phyloP scores from a whole-genome alignment of 2,329 filamentous ascomycete genomes.

The Pseudogymnoascus sp. region DNA sequence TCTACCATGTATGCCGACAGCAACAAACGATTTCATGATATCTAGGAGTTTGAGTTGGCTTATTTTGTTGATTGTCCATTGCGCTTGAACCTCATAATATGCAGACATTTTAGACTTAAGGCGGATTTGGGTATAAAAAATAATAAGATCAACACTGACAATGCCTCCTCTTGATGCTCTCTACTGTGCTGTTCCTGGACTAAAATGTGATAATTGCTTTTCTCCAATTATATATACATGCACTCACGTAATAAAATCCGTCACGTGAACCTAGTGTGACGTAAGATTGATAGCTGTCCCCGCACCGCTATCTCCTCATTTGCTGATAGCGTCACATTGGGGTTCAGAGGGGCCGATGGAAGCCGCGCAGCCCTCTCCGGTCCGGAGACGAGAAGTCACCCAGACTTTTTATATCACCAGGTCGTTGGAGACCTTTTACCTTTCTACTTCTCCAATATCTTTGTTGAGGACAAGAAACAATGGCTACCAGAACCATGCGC shows the following conservation, averaged over 20 bases:
- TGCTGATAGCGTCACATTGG: constrained; percentile 5
- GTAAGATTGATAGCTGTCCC: constrained; percentile 5
- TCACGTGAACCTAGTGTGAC: constrained; percentile 4
- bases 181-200: no score
- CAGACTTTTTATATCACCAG: neutral
- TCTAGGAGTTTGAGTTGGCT: constrained; percentile 1
- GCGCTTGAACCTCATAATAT: neutral
- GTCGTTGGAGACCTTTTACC: neutral
- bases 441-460: neutral
- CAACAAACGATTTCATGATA: neutral
- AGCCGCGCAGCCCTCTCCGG: neutral
- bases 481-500: neutral
- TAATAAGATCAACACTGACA: constrained; percentile 3
- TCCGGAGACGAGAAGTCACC: neutral
- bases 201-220: neutral
- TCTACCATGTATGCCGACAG: neutral
- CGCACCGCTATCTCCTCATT: constrained; percentile 8
- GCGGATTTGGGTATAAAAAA: neutral
- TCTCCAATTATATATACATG: neutral
- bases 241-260: neutral
- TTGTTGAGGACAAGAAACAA: neutral
- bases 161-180: neutral
- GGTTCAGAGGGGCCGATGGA: neutral
- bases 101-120: neutral
- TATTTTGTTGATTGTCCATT: neutral